A percentile compares a stretch with the other conserved stretches of the same genome.
Evolutionary conservation across 768 basidiomycete species (phyloP).

Genomic region (Boletus vermiculosoides): DNA sequence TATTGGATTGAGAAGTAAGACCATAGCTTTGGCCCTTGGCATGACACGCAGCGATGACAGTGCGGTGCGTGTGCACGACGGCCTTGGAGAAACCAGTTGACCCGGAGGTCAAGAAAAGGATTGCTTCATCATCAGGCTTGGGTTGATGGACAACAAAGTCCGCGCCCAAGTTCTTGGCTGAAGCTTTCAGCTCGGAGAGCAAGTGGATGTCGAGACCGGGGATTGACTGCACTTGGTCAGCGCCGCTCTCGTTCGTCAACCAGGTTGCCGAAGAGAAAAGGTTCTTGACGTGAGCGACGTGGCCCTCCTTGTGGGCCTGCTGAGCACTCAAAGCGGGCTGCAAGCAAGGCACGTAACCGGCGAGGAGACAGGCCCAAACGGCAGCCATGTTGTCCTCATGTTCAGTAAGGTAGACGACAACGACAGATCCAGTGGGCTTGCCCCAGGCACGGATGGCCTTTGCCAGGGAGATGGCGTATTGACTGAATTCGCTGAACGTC

Average conservation of each 20-base stretch:
- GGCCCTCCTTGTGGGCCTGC: background rate
- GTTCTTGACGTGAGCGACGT: constrained; percentile 30
- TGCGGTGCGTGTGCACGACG: constrained; percentile 40
- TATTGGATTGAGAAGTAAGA: constrained; percentile 33
- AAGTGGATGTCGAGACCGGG: constrained; percentile 27
- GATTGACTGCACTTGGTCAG: constrained; percentile 25
- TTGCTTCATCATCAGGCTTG: constrained; percentile 31
- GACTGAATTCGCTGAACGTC: constrained; percentile 22
- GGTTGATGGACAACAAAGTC: constrained; percentile 22
- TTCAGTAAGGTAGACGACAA: constrained; percentile 32
- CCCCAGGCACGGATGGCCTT: constrained; percentile 23
- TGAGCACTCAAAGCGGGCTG: constrained; percentile 4
- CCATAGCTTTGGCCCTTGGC: constrained; percentile 37
- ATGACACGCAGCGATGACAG: constrained; percentile 33
- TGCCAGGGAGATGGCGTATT: constrained; percentile 18
- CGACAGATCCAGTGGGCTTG: constrained; percentile 26
- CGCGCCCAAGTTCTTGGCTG: constrained; percentile 3
- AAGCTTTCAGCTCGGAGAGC: constrained; percentile 21
- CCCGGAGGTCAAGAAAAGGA: constrained; percentile 41
- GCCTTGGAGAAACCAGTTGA: constrained; percentile 47
- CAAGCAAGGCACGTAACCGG: constrained; percentile 32
- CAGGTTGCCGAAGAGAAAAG: constrained; percentile 31
- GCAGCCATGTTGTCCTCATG: constrained; percentile 26
- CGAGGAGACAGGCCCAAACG: constrained; percentile 32
- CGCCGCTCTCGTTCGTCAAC: constrained; percentile 31